Base-by-base conservation (phyloP, 768 basidiomycete species). In the Boletus tylopilopsis region DNA sequence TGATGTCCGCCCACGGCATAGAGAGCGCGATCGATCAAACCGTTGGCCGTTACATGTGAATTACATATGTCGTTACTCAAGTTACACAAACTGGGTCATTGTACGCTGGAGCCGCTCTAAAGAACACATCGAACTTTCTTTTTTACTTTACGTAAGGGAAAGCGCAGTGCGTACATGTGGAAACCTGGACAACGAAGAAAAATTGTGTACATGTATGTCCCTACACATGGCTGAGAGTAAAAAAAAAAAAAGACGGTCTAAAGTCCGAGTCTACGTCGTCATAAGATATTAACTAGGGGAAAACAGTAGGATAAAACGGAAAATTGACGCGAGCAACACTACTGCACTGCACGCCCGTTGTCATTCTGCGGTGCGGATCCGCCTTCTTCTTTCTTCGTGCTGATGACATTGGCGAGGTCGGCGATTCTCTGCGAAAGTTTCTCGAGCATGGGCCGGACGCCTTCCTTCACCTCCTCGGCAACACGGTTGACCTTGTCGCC, bases 401-500 rank as follows among this genome's bases (percentile, higher is more conserved):
- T 52, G 12, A 69, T 65, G 10, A 39, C 47, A 10, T 45, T 59
- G 57, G 55, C 59, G 23, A 67, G 47, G 5, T 68, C 68, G 8
- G 57, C 34, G 16, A 79, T 64, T 15, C 71, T 67, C 49, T 74
- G 74, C 49, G 69, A 68, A 22, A 80, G 58, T 13, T 68, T 70
- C 30, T 84, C 82, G 13, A 89, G 73, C 44, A 87, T 62, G 18
- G 87, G 87, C 23, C 71, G 71, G 21, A 88, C 78, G 29, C 78
- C 77, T 22, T 78, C 76, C 58, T 73, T 77, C 22, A 89, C 82
- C 46, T 85, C 80, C 45, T 73, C 68, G 21, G 73, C 65, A 18
- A 88, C 70, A 49, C 77, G 78, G 40, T 66, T 56, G 16, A 81
- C 76, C 72, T 87, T 89, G 49, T 87, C 86, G 37, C 77, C 74